Percentiles rank a stretch among this genome's conserved stretches.
phyloP scores from a whole-genome alignment of 495 filamentous ascomycete species.

The Penicillium turbatum region DNA sequence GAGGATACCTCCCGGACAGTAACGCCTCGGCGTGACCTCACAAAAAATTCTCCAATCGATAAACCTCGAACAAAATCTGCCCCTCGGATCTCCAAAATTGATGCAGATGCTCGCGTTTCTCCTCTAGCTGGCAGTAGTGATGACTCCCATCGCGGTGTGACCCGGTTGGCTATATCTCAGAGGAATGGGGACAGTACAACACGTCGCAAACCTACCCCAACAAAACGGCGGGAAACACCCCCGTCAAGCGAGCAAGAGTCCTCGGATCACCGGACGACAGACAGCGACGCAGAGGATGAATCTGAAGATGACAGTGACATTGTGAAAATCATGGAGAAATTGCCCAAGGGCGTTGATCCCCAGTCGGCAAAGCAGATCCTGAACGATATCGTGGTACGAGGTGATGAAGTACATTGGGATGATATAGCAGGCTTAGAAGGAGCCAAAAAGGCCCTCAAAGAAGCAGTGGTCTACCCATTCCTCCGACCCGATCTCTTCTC shows the following conservation, averaged over 20 bases:
- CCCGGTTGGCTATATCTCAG: conserved; percentile 26
- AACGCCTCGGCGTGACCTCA: conserved; percentile 21
- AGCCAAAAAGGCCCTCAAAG: conserved; percentile 89
- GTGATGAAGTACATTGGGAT: conserved; percentile 92
- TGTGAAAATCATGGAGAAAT: conserved; percentile 63
- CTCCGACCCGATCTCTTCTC: conserved; percentile 93
- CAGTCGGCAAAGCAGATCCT: conserved; percentile 83
- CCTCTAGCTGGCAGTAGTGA: conserved; percentile 30
- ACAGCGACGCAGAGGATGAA: conserved; percentile 32
- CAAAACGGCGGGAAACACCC: conserved; percentile 36
- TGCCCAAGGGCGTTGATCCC: conserved; percentile 77
- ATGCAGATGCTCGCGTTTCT: conserved; percentile 17
- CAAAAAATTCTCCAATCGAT: conserved; percentile 13
- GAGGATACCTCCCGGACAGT: conserved; percentile 16
- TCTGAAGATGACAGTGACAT: conserved; percentile 41
- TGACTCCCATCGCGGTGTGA: conserved; percentile 25
- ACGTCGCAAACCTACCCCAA: conserved; percentile 23
- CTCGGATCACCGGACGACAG: conserved; percentile 25
- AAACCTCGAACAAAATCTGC: conserved; percentile 26
- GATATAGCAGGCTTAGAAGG: conserved; percentile 89
- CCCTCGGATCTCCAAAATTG: conserved; percentile 16
- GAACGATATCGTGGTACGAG: conserved; percentile 92
- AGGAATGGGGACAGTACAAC: conserved; percentile 18
- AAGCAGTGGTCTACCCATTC: conserved; percentile 97
- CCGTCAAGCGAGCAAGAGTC: conserved; percentile 46